phyloP scores from a whole-genome alignment of 768 basidiomycete genomes.

The Trametes cubensis region DNA sequence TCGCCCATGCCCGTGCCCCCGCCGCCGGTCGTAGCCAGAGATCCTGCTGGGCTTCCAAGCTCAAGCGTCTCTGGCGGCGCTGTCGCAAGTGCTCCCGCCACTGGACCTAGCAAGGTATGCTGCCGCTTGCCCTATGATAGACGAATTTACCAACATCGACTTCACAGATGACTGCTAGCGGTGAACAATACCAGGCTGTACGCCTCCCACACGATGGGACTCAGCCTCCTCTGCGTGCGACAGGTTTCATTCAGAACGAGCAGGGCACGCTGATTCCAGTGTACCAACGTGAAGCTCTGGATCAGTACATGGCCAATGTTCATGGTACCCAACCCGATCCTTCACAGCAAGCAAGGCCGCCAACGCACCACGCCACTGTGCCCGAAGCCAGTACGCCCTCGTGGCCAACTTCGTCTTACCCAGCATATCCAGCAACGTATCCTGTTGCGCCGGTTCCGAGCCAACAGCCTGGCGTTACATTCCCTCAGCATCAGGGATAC shows the following conservation, averaged over 20 bases:
- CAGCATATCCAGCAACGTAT: slow-evolving; percentile 19
- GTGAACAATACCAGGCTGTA: not conserved
- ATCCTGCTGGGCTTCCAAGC: not conserved
- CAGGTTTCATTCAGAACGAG: slow-evolving; percentile 73
- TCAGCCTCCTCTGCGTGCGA: slow-evolving; percentile 63
- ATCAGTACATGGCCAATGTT: slow-evolving; percentile 60
- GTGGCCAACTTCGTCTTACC: slow-evolving; percentile 11
- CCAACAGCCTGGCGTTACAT: not conserved
- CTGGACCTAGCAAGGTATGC: not conserved
- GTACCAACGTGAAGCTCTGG: slow-evolving; percentile 69
- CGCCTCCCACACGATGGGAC: not conserved
- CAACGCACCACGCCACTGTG: not conserved
- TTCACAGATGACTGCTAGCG: not conserved
- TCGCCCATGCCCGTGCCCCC: not conserved
- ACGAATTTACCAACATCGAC: not conserved
- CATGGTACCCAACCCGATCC: slow-evolving; percentile 24
- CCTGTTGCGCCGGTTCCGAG: not conserved
- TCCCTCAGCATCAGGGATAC: not conserved
- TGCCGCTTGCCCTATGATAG: not conserved
- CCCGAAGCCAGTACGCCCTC: not conserved
- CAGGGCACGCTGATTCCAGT: slow-evolving; percentile 73
- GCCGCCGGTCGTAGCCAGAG: not conserved
- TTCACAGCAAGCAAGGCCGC: not conserved
- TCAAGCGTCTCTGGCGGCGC: not conserved
- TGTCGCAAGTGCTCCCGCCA: not conserved